phyloP scores from a whole-genome alignment of 768 basidiomycete species.

The Rhizopogon salebrosus region DNA sequence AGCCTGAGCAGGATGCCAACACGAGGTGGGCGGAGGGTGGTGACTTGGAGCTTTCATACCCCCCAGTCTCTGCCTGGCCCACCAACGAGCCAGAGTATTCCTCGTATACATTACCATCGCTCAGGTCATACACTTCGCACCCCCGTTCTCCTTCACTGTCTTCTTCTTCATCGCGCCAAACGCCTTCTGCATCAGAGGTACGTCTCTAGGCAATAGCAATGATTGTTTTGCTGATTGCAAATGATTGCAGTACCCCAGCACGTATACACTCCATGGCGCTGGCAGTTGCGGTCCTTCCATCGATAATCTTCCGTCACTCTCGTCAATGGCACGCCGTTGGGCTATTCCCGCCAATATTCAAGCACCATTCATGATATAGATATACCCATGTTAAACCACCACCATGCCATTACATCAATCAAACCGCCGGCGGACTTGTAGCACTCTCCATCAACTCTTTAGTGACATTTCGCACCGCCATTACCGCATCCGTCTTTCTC shows the following conservation, averaged over 20 bases:
- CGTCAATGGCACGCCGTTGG: slow-evolving; percentile 33
- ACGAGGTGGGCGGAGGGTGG: slow-evolving; percentile 20
- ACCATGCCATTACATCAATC: background rate
- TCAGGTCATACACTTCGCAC: slow-evolving; percentile 23
- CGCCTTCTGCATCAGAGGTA: slow-evolving; percentile 23
- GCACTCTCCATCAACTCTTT: background rate
- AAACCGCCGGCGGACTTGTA: background rate
- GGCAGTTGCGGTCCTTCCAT: slow-evolving; percentile 26
- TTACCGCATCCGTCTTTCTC: background rate
- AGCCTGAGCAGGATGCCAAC: slow-evolving; percentile 15
- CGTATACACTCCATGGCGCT: slow-evolving; percentile 20
- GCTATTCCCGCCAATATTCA: slow-evolving; percentile 27
- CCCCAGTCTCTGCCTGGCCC: slow-evolving; percentile 20
- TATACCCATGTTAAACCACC: slow-evolving; percentile 3
- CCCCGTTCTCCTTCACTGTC: slow-evolving; percentile 23
- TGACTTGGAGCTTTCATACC: slow-evolving; percentile 15
- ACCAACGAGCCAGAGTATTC: slow-evolving; percentile 20
- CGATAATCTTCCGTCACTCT: slow-evolving; percentile 29
- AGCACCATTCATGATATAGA: slow-evolving; percentile 31
- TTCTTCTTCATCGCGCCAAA: slow-evolving; percentile 20
- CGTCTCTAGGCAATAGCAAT: background rate
- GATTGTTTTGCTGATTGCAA: background rate
- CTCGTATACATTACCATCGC: slow-evolving; percentile 24
- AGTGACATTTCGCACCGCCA: background rate
- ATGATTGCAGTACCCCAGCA: slow-evolving; percentile 13